Conservation (phyloP, 331 rosid genomes). For the Phaseolus coccineus region DNA sequence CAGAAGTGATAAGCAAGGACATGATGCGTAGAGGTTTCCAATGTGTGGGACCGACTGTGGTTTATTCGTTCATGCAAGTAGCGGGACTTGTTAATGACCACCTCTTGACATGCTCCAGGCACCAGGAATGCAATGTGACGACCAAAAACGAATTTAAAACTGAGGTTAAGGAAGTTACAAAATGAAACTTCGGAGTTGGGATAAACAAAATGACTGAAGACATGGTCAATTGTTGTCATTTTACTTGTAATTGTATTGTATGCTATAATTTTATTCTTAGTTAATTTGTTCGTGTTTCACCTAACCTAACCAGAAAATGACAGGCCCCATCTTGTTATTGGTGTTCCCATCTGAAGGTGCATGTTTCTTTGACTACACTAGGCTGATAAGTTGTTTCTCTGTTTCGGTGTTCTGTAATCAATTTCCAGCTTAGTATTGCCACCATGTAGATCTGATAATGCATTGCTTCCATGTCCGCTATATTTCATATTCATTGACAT, state of each 20-base stretch:
- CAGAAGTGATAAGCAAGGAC: conserved; percentile 87
- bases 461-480: conserved; percentile 33
- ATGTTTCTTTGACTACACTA: conserved; percentile 44
- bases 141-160: conserved; percentile 46
- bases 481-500: conserved; percentile 2
- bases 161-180: conserved; percentile 44
- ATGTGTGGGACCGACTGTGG: conserved; percentile 88
- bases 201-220: conserved; percentile 39
- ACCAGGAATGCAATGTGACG: conserved; percentile 56
- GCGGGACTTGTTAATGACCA: conserved; percentile 88
- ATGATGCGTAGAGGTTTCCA: conserved; percentile 93
- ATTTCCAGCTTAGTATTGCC: conserved; percentile 17
- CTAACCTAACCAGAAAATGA: conserved; percentile 54
- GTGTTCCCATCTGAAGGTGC: conserved; percentile 42
- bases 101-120: conserved; percentile 73
- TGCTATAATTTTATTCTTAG: conserved; percentile 23
- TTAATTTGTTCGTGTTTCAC: conserved; percentile 39
- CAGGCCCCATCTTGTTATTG: conserved; percentile 29
- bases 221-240: background rate
- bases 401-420: conserved; percentile 41
- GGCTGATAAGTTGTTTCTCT: conserved; percentile 37
- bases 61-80: conserved; percentile 93
- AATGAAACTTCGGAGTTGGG: conserved; percentile 48
- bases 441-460: conserved; percentile 20
- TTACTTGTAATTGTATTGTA: conserved; percentile 21